phyloP scores from a whole-genome alignment of 495 filamentous ascomycete genomes.

The Penicillium lividum region DNA sequence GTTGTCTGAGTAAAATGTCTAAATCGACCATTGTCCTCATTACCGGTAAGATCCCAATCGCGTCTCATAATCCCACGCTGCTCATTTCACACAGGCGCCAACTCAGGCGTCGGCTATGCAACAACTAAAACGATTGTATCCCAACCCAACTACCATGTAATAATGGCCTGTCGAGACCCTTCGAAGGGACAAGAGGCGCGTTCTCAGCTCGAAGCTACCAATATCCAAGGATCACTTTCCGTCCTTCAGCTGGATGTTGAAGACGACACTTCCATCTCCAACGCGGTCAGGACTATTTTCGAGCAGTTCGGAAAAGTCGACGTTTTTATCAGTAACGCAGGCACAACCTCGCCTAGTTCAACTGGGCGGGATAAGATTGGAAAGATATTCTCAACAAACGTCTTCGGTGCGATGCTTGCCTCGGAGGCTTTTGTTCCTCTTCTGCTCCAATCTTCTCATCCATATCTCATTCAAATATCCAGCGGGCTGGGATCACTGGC shows the following conservation, averaged over 20 bases:
- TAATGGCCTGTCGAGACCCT: slow-evolving; percentile 30
- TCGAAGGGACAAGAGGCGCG: slow-evolving; percentile 26
- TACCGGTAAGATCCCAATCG: neutral
- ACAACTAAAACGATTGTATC: slow-evolving; percentile 25
- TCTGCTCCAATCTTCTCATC: slow-evolving; percentile 34
- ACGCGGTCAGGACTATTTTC: slow-evolving; percentile 23
- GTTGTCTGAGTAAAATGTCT: neutral
- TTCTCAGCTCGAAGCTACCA: slow-evolving; percentile 14
- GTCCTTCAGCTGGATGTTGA: slow-evolving; percentile 30
- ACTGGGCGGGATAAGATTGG: slow-evolving; percentile 27
- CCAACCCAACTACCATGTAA: slow-evolving; percentile 26
- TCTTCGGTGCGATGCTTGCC: slow-evolving; percentile 34
- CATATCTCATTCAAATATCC: slow-evolving; percentile 42
- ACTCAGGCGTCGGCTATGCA: slow-evolving; percentile 35
- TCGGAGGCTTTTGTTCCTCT: slow-evolving; percentile 42
- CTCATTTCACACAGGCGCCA: slow-evolving; percentile 26
- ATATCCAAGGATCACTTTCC: slow-evolving; percentile 24
- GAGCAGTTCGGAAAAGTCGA: slow-evolving; percentile 29
- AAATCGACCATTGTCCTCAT: neutral
- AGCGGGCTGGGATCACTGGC: slow-evolving; percentile 37
- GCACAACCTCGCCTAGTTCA: slow-evolving; percentile 7
- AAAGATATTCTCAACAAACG: slow-evolving; percentile 39
- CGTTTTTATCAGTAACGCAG: slow-evolving; percentile 41
- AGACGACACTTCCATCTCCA: slow-evolving; percentile 31
- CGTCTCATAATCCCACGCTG: neutral